Conservation (phyloP, 306 rosid species). For the Inga leiocalycina region DNA sequence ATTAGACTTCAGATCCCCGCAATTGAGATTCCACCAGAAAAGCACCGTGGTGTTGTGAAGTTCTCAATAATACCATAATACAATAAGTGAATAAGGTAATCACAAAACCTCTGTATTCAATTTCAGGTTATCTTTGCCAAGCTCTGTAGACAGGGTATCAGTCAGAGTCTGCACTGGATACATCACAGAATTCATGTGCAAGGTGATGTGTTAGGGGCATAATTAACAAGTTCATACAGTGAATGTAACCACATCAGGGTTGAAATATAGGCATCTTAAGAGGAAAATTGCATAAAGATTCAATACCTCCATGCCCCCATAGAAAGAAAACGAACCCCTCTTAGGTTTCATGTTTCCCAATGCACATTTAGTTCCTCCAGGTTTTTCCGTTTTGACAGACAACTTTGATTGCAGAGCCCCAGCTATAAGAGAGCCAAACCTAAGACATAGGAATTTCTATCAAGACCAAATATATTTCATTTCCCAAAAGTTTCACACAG, state of each 20-base stretch:
- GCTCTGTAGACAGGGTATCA: conserved; percentile 74
- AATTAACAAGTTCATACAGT: conserved; percentile 20
- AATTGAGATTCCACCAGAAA: conserved; percentile 8
- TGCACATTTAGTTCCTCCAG: conserved; percentile 45
- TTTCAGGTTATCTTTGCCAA: conserved; percentile 67
- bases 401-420: conserved; percentile 74
- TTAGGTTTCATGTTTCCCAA: conserved; percentile 49
- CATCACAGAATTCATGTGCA: conserved; percentile 31
- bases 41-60: neutral
- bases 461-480: conserved; percentile 24
- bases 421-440: conserved; percentile 86
- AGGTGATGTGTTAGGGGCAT: conserved; percentile 14
- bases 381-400: conserved; percentile 56
- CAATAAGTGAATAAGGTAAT: conserved; percentile 40
- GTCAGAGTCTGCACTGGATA: conserved; percentile 78
- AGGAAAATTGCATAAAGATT: conserved; percentile 32
- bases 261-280: neutral
- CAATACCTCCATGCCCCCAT: conserved; percentile 93
- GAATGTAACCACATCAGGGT: conserved; percentile 29
- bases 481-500: neutral
- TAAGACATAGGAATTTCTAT: conserved; percentile 39
- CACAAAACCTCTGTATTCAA: conserved; percentile 60
- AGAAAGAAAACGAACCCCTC: conserved; percentile 90
- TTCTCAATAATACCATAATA: neutral
- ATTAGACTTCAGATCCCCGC: neutral